Evolutionary conservation across 2,329 filamentous ascomycete genomes (phyloP).

Genomic region (Curvularia sp.): DNA sequence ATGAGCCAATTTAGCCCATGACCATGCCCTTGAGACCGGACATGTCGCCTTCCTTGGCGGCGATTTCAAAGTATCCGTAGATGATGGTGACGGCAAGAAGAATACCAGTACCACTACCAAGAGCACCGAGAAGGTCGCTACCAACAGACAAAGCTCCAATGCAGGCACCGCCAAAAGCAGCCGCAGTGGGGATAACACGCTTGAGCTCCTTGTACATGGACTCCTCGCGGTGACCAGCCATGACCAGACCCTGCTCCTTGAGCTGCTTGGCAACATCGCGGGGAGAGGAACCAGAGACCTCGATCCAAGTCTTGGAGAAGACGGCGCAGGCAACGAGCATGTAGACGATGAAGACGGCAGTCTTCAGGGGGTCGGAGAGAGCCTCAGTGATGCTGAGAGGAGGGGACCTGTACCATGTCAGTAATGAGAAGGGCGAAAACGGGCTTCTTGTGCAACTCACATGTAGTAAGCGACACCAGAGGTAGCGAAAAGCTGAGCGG

Average conservation of each 20-base stretch:
- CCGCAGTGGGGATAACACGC: slow-evolving; percentile 97
- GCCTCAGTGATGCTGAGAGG: slow-evolving; percentile 97
- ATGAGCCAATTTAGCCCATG: slow-evolving; percentile 52
- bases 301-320: slow-evolving; percentile 99
- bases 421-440: background rate
- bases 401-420: slow-evolving; percentile 65
- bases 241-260: slow-evolving; percentile 99
- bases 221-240: slow-evolving; percentile 99
- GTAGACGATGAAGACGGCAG: slow-evolving; percentile 91
- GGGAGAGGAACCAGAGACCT: slow-evolving; percentile 96
- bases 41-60: slow-evolving; percentile 97
- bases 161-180: slow-evolving; percentile 97
- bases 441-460: slow-evolving; percentile 46
- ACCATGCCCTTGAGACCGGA: slow-evolving; percentile 75
- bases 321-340: slow-evolving; percentile 97
- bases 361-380: slow-evolving; percentile 95
- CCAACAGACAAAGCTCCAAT: slow-evolving; percentile 96
- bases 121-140: slow-evolving; percentile 92
- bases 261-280: slow-evolving; percentile 99
- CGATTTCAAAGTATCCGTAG: slow-evolving; percentile 99
- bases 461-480: slow-evolving; percentile 99
- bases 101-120: slow-evolving; percentile 97
- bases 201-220: slow-evolving; percentile 99
- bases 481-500: slow-evolving; percentile 90
- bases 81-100: slow-evolving; percentile 99